Base-by-base conservation (phyloP, 2,329 filamentous ascomycete species). In the Fusarium temperatum region DNA sequence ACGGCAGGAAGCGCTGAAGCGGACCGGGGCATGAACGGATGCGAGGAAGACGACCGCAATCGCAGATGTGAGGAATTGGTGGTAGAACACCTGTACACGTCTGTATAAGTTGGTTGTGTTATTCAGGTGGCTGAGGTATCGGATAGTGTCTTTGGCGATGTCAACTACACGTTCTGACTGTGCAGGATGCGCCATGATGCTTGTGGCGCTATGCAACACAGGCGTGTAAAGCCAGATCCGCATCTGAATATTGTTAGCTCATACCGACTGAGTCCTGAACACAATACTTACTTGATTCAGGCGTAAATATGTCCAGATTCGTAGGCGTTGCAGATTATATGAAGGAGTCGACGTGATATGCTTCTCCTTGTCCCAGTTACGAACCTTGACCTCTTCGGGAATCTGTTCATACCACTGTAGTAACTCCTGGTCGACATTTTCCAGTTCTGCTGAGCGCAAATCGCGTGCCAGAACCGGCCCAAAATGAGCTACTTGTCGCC, bases 141-240 rank as follows among this genome's bases (percentile, higher is more conserved):
- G 88, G 67, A 95, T 93, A 3, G 92, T 94, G 75, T 95, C 92
- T 78, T 93, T 93, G 20, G 93, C 92, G 4, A 95, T 86, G 68
- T 93, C 90, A 36, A 95, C 92, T 1, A 90, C 92, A 0, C 89
- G 93, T 77, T 94, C 90, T 7, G 95, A 95, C 71, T 94, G 91
- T 9, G 85, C 83, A 57, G 91, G 87, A 79, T 97, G 92, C 65
- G 92, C 89, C 83, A 93, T 90, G 77, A 98, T 98, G 77, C 92
- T 95, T 18, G 90, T 93, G 8, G 94, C 91, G 24, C 93, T 96
- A 81, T 98, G 94, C 14, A 98, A 85, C 6, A 98, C 91, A 0
- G 95, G 95, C 0, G 94, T 93, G 81, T 97, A 95, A 35, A 98
- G 93, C 80, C 94, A 91, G 66, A 95, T 96, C 10, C 95, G 92